Evolutionary conservation across 139 green algal species (phyloP).

Genomic region (Picochlorum costavermella): DNA sequence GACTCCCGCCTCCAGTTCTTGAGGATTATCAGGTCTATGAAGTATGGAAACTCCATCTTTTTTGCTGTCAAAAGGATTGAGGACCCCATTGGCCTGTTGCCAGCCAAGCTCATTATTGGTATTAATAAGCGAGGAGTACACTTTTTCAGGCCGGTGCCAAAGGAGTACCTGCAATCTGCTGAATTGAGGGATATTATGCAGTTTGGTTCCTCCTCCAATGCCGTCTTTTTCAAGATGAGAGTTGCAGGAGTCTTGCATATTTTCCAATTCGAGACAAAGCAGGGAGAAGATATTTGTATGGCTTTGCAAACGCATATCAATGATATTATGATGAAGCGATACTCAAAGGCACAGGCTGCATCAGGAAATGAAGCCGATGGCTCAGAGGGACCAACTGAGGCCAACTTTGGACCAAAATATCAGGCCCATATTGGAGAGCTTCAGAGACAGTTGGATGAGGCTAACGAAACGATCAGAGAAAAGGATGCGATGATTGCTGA

Average conservation of each 20-base stretch:
- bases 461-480: constrained; percentile 32
- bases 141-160: constrained; percentile 86
- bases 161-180: constrained; percentile 94
- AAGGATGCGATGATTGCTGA: constrained; percentile 40
- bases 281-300: constrained; percentile 97
- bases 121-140: constrained; percentile 95
- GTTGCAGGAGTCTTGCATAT: constrained; percentile 92
- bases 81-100: constrained; percentile 93
- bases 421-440: constrained; percentile 74
- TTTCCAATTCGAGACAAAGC: constrained; percentile 92
- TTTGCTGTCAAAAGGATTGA: constrained; percentile 79
- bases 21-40: constrained; percentile 85
- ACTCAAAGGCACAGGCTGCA: constrained; percentile 45
- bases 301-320: constrained; percentile 98
- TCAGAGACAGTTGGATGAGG: constrained; percentile 68
- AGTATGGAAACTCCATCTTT: constrained; percentile 82
- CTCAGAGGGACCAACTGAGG: constrained; percentile 11
- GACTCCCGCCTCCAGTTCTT: constrained; percentile 86
- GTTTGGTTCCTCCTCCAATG: constrained; percentile 73
- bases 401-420: constrained; percentile 76
- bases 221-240: constrained; percentile 98
- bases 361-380: constrained; percentile 13
- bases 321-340: constrained; percentile 95
- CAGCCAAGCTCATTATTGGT: constrained; percentile 84
- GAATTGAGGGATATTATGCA: constrained; percentile 98